Evolutionary conservation across 2,329 filamentous ascomycete species (phyloP), one percentile per base, ranked within the genome.

Genomic region (Volutella citrinella): DNA sequence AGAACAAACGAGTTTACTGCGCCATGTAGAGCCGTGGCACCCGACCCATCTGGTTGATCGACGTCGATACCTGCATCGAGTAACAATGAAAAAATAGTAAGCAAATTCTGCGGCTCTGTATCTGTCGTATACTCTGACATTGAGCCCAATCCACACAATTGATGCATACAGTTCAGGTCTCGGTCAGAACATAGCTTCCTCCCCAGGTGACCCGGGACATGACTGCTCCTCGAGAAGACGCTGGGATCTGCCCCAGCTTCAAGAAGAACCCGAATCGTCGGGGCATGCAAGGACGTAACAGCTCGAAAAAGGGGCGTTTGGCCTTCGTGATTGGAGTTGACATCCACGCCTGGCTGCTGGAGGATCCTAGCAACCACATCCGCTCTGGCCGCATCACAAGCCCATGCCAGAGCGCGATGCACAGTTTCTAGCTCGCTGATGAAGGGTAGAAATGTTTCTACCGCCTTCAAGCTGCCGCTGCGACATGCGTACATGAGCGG

Each of bases 401-500:
- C 56, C 51, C 50, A 58, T 6, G 13, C 26, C 17, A 66, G 38
- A 3, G 56, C 56, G 5, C 32, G 27, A 8, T 56, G 47, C 8
- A 57, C 46, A 8, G 36, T 43, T 2, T 52, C 24, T 6, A 42
- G 8, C 11, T 48, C 30, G n/a, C 45, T 32, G 11, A 61, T 16
- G 24, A 49, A 54, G 1, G 52, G 44, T 6, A 61, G 31, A 21
- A 62, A 55, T 4, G 29, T 46, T 11, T 55, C 45, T 2, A 59
- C 27, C 5, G 49, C 40, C 17, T 52, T 51, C 4, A 47, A 11
- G 30, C 61, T 46, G 7, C 56, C 54, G 17, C 43, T 19, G 10
- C 37, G 13, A 33, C 54, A 59, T 16, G 57, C 58, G 36, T 56
- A 56, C 45, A 57, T 46, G 6, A 64, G 34, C 3, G 62, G 44